These are phyloP conservation scores for Biscutella laevigata DNA, from an alignment of 441 rosid genomes.

Conservation along the genomic window DNA sequence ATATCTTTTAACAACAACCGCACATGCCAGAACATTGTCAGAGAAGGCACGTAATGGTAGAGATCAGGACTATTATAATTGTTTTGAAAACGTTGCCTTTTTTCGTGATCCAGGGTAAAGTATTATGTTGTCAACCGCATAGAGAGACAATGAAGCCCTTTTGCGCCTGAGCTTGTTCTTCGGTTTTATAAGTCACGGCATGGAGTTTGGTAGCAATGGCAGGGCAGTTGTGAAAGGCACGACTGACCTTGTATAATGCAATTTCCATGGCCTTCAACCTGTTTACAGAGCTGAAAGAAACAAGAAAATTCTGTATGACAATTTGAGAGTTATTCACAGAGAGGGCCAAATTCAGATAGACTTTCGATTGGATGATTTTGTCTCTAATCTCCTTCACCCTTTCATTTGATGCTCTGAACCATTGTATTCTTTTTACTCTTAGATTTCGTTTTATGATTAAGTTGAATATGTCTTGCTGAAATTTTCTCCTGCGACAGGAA, in stretches of 20 bases:
- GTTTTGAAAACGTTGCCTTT: constrained; percentile 46
- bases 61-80: constrained; percentile 44
- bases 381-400: constrained; percentile 69
- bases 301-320: constrained; percentile 12
- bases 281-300: constrained; percentile 51
- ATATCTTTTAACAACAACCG: constrained; percentile 64
- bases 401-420: constrained; percentile 33
- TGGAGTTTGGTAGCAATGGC: constrained; percentile 60
- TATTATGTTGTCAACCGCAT: constrained; percentile 80
- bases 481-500: constrained; percentile 33
- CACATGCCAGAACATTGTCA: constrained; percentile 76
- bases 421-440: constrained; percentile 18
- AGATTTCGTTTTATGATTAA: constrained; percentile 22
- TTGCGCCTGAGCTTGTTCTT: constrained; percentile 62
- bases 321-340: constrained; percentile 66
- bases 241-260: constrained; percentile 54
- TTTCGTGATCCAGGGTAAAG: constrained; percentile 50
- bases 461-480: constrained; percentile 24
- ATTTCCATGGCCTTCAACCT: constrained; percentile 59
- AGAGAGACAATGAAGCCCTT: constrained; percentile 87
- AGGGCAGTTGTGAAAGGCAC: constrained; percentile 50
- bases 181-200: constrained; percentile 57
- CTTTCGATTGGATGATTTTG: constrained; percentile 71
- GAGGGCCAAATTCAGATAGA: constrained; percentile 56
- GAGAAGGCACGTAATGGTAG: constrained; percentile 76